phyloP scores from a whole-genome alignment of 2,329 filamentous ascomycete genomes.

The Alternaria panax region DNA sequence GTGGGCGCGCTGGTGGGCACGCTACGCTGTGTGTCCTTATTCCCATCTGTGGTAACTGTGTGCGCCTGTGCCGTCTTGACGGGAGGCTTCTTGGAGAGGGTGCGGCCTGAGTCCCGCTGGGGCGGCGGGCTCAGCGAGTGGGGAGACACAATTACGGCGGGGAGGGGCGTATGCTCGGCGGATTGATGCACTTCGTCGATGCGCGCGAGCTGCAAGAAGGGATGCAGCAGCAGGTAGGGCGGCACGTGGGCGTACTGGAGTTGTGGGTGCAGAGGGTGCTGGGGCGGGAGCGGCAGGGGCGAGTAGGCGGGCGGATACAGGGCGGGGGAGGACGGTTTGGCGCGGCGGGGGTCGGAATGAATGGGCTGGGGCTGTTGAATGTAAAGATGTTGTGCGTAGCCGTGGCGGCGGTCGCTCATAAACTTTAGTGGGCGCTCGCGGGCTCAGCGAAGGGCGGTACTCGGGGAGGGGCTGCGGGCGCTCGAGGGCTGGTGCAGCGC shows the following conservation, averaged over 20 bases:
- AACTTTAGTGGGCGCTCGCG: constrained; percentile 22
- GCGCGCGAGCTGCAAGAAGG: constrained; percentile 40
- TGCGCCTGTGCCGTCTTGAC: constrained; percentile 38
- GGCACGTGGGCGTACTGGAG: constrained; percentile 21
- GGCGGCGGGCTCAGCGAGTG: constrained; percentile 43
- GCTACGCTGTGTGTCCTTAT: constrained; percentile 39
- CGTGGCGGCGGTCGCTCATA: constrained; percentile 39
- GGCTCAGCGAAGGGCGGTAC: constrained; percentile 19
- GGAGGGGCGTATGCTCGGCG: constrained; percentile 27
- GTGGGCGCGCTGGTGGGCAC: constrained; percentile 47
- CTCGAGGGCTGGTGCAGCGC: constrained; percentile 6
- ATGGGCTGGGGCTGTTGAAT: constrained; percentile 28
- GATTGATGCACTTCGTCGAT: constrained; percentile 36
- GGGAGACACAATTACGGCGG: constrained; percentile 52
- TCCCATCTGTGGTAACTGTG: constrained; percentile 49
- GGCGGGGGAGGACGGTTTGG: constrained; percentile 20
- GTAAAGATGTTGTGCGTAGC: constrained; percentile 34
- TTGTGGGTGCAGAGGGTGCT: constrained; percentile 19
- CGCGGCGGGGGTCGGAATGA: constrained; percentile 20
- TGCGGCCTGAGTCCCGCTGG: constrained; percentile 43
- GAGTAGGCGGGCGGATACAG: constrained; percentile 19
- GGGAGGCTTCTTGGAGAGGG: constrained; percentile 40
- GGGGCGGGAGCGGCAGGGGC: constrained; percentile 3
- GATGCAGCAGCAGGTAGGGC: constrained; percentile 36
- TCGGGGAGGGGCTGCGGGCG: constrained; percentile 21